phyloP scores from a whole-genome alignment of 1,284 basidiomycete species.

The Neolentinus lepideus region DNA sequence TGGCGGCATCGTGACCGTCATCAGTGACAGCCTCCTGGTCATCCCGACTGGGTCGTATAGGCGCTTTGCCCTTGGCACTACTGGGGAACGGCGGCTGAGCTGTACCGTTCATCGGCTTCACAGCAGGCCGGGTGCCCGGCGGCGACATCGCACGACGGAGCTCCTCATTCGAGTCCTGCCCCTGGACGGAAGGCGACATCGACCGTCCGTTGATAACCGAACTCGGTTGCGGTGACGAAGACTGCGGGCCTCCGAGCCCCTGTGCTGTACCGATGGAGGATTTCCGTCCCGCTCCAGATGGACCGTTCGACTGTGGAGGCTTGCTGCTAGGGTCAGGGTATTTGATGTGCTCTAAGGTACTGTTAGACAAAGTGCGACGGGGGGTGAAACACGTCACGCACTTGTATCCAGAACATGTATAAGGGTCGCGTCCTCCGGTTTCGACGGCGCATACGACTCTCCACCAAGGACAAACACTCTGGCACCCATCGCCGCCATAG shows the following conservation, averaged over 20 bases:
- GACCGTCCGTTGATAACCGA: slow-evolving; percentile 36
- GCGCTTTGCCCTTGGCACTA: slow-evolving; percentile 40
- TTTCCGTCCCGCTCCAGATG: slow-evolving; percentile 26
- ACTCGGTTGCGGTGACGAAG: slow-evolving; percentile 11
- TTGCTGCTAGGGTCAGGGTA: slow-evolving; percentile 64
- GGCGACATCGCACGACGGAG: slow-evolving; percentile 62
- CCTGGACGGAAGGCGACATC: slow-evolving; percentile 38
- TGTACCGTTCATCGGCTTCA: slow-evolving; percentile 38
- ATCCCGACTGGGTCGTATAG: slow-evolving; percentile 56
- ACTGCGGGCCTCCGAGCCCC: slow-evolving; percentile 12
- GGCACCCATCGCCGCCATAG: slow-evolving; percentile 58
- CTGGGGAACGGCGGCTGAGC: slow-evolving; percentile 25
- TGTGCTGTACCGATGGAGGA: slow-evolving; percentile 28
- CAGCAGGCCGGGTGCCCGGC: slow-evolving; percentile 28
- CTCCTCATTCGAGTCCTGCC: slow-evolving; percentile 42
- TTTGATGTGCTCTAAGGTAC: slow-evolving; percentile 77
- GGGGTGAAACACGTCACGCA: slow-evolving; percentile 11
- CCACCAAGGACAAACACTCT: slow-evolving; percentile 71
- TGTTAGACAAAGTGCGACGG: slow-evolving; percentile 1
- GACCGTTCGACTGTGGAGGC: slow-evolving; percentile 26
- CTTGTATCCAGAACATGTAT: slow-evolving; percentile 93
- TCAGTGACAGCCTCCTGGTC: slow-evolving; percentile 52
- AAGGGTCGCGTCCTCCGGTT: slow-evolving; percentile 75
- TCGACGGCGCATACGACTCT: slow-evolving; percentile 75
- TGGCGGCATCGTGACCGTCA: slow-evolving; percentile 42